These are phyloP conservation scores for Tolypocladium album DNA, from an alignment of 2,329 filamentous ascomycete genomes.

Conservation along the genomic window DNA sequence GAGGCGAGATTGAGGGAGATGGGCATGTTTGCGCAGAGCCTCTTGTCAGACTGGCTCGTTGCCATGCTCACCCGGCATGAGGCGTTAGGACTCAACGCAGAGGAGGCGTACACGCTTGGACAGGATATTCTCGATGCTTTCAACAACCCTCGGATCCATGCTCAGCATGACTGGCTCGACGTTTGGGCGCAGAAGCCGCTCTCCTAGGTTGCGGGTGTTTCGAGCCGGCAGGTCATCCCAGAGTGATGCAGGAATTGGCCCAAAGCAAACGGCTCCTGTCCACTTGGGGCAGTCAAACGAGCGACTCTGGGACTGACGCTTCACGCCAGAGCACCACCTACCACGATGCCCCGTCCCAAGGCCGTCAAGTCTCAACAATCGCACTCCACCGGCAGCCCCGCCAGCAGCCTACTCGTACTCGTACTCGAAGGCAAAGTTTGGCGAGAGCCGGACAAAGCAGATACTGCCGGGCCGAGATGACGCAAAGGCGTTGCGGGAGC, in stretches of 20 bases:
- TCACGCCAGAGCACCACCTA: neutral
- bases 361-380: neutral
- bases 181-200: slow-evolving; percentile 27
- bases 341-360: neutral
- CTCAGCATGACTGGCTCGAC: slow-evolving; percentile 22
- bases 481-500: neutral
- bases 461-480: neutral
- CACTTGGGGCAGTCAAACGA: neutral
- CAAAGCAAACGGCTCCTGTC: neutral
- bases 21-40: slow-evolving; percentile 24
- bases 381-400: neutral
- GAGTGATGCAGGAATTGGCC: too few species aligned
- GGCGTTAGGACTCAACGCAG: slow-evolving; percentile 19
- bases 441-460: neutral
- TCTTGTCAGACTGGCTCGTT: slow-evolving; percentile 22
- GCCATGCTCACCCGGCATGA: slow-evolving; percentile 22
- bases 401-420: neutral
- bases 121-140: slow-evolving; percentile 19
- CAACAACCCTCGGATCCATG: slow-evolving; percentile 21
- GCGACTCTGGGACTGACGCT: neutral
- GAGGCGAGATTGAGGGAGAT: slow-evolving; percentile 23
- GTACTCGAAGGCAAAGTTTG: too few species aligned
- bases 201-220: neutral
- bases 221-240: neutral
- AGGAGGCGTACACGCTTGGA: slow-evolving; percentile 21